These are phyloP conservation scores for Tephrocybe sp. DNA, from an alignment of 768 basidiomycete genomes.

Conservation along the genomic window DNA sequence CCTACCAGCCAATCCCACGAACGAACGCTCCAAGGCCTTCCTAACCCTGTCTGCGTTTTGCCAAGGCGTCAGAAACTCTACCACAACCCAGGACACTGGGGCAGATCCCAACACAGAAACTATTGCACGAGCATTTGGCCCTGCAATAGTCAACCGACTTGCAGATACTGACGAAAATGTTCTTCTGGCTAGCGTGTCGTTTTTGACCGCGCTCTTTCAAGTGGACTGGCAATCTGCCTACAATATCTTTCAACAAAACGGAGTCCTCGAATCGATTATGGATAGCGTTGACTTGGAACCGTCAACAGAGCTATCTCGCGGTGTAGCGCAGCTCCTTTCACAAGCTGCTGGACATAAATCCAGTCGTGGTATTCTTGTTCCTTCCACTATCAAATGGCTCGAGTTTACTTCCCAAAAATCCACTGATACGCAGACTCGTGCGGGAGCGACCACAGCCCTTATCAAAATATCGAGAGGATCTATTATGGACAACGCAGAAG, in stretches of 20 bases:
- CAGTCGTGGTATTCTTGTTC: slow-evolving; percentile 62
- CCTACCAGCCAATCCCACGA: slow-evolving; percentile 41
- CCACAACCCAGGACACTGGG: slow-evolving; percentile 34
- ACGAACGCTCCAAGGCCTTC: slow-evolving; percentile 66
- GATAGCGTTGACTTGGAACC: slow-evolving; percentile 71
- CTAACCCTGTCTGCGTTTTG: slow-evolving; percentile 69
- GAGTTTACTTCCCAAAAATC: slow-evolving; percentile 52
- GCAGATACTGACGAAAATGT: slow-evolving; percentile 55
- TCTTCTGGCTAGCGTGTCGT: slow-evolving; percentile 56
- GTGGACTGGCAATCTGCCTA: slow-evolving; percentile 74
- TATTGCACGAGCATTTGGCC: slow-evolving; percentile 51
- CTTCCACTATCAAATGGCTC: slow-evolving; percentile 68
- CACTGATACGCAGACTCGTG: slow-evolving; percentile 47
- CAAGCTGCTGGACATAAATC: slow-evolving; percentile 76
- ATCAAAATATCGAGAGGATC: slow-evolving; percentile 73
- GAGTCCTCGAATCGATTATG: slow-evolving; percentile 60
- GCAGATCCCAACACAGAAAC: slow-evolving; percentile 48
- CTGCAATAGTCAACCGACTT: slow-evolving; percentile 48
- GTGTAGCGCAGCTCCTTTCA: slow-evolving; percentile 72
- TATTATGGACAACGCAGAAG: slow-evolving; percentile 42
- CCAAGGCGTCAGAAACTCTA: slow-evolving; percentile 49
- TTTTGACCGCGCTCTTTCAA: slow-evolving; percentile 81
- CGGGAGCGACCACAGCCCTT: slow-evolving; percentile 70
- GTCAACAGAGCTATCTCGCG: slow-evolving; percentile 47
- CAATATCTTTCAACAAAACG: slow-evolving; percentile 62